phyloP scores from a whole-genome alignment of 1,139 yeast species.

The Meyerozyma guilliermondii region DNA sequence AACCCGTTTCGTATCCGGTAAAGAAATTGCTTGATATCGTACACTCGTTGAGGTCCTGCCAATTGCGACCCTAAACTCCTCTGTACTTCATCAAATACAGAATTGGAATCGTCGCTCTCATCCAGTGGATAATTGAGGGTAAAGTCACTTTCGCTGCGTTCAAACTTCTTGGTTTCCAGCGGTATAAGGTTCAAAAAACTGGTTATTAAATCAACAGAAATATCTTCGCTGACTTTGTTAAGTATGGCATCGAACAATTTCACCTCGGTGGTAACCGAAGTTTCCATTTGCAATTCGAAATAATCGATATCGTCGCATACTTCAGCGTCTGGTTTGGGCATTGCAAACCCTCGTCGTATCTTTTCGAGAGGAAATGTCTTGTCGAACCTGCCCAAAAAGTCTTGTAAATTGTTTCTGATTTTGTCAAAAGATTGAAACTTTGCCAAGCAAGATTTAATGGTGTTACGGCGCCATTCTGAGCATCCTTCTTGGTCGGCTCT shows the following conservation, averaged over 20 bases:
- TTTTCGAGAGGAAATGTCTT: not conserved
- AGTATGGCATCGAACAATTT: not conserved
- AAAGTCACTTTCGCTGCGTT: constrained; percentile 10
- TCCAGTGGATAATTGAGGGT: constrained; percentile 7
- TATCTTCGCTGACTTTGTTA: constrained; percentile 1
- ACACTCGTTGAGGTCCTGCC: constrained; percentile 10
- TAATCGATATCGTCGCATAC: not conserved
- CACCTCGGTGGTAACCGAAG: not conserved
- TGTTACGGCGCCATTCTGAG: not conserved
- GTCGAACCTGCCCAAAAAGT: not conserved
- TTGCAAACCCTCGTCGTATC: not conserved
- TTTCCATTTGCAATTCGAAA: not conserved
- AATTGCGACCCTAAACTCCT: constrained; percentile 9
- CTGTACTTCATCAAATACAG: constrained; percentile 10
- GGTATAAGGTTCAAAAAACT: not conserved
- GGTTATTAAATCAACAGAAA: not conserved
- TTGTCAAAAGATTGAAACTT: not conserved
- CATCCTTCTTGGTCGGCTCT: not conserved
- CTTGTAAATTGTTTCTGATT: not conserved
- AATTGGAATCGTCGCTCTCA: constrained; percentile 8
- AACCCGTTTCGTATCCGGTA: constrained; percentile 10
- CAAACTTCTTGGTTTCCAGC: not conserved
- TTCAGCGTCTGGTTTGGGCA: not conserved
- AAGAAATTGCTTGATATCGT: constrained; percentile 9
- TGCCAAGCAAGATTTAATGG: not conserved